phyloP scores from a whole-genome alignment of 31 red algal genomes.

The Bonnemaisonia californica region DNA sequence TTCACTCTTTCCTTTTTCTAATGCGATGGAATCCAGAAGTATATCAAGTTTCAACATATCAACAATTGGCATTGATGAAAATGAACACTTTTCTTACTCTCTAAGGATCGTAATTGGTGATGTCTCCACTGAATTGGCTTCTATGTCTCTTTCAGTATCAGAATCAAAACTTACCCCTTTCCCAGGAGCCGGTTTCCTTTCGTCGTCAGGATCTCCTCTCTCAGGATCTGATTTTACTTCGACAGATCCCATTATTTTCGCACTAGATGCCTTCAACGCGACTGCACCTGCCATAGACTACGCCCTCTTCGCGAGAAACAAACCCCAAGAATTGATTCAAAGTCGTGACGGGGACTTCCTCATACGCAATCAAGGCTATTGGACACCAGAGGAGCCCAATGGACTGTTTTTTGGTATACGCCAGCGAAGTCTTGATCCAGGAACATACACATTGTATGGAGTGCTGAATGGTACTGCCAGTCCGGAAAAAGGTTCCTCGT shows the following conservation, averaged over 20 bases:
- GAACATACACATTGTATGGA: not conserved
- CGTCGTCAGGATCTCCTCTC: not conserved
- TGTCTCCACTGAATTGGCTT: not conserved
- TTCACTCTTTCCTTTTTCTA: not conserved
- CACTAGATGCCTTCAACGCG: not conserved
- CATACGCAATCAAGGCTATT: not conserved
- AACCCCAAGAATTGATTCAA: not conserved
- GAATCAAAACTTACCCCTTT: not conserved
- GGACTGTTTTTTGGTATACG: not conserved
- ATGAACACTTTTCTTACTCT: not conserved
- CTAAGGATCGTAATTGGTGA: not conserved
- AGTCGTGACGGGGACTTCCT: not conserved
- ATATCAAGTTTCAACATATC: not conserved
- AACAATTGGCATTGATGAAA: not conserved
- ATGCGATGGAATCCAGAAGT: not conserved
- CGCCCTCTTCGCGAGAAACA: not conserved
- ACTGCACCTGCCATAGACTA: not conserved
- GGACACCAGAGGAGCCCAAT: not conserved
- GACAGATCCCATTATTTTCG: not conserved
- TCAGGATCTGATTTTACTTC: not conserved
- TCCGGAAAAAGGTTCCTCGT: not conserved
- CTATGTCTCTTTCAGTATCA: not conserved
- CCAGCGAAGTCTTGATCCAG: not conserved
- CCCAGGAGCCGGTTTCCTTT: not conserved
- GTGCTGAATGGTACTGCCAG: not conserved